A percentile compares a stretch with the other conserved stretches of the same genome.
phyloP scores from a whole-genome alignment of 352 stramenopile species.

The Phytophthora boehmeriae region DNA sequence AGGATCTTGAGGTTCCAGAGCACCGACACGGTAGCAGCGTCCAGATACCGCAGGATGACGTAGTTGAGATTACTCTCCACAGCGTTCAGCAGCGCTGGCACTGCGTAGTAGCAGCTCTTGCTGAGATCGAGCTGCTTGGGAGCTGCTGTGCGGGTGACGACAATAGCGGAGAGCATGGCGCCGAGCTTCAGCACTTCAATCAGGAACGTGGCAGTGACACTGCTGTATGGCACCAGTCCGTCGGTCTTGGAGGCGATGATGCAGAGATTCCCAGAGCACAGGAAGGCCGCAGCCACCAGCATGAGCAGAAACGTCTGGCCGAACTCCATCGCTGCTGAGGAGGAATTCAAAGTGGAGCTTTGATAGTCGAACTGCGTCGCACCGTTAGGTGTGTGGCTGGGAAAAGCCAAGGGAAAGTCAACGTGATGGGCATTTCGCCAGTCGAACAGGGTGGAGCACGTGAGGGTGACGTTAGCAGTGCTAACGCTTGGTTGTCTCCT shows the following conservation, averaged over 20 bases:
- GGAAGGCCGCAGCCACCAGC: conserved; percentile 62
- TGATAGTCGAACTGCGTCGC: not conserved
- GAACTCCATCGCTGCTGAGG: conserved; percentile 26
- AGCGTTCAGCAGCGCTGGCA: conserved; percentile 77
- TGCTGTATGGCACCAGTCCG: conserved; percentile 79
- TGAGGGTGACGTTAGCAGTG: not conserved
- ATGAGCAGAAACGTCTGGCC: conserved; percentile 52
- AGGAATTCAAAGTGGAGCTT: too few species aligned
- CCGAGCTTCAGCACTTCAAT: conserved; percentile 82
- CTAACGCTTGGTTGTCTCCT: not conserved
- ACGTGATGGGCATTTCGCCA: not conserved
- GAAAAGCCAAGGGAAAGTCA: not conserved
- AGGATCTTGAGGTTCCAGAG: conserved; percentile 91
- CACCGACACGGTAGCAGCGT: conserved; percentile 83
- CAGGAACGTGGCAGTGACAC: conserved; percentile 85
- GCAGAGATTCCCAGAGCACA: conserved; percentile 81
- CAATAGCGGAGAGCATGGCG: conserved; percentile 45
- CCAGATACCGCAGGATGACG: conserved; percentile 82
- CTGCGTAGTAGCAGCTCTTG: conserved; percentile 67
- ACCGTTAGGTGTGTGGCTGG: conserved; percentile 2
- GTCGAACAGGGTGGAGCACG: not conserved
- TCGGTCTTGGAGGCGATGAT: conserved; percentile 85
- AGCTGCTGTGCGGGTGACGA: conserved; percentile 31
- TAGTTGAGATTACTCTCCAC: conserved; percentile 90
- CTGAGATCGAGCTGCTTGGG: conserved; percentile 40